Evolutionary conservation across 2,329 filamentous ascomycete genomes (phyloP).

Genomic region (Exophiala sideris): DNA sequence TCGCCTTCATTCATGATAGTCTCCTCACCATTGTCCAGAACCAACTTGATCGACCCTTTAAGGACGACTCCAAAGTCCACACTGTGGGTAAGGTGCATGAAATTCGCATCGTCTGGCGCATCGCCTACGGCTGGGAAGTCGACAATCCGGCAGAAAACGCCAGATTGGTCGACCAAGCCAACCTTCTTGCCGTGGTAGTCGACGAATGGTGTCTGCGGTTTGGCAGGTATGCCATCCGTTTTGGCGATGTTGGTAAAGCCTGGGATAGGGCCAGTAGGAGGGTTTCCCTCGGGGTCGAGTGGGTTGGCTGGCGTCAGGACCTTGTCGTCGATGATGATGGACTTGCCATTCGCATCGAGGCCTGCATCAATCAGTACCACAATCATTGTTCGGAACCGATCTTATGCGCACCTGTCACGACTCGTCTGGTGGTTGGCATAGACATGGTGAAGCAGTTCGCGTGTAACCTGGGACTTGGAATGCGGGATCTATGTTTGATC

Average conservation of each 20-base stretch:
- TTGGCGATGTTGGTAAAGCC: slow-evolving; percentile 31
- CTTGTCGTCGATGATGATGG: slow-evolving; percentile 31
- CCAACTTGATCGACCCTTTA: slow-evolving; percentile 30
- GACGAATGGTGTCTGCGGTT: slow-evolving; percentile 25
- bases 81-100: slow-evolving; percentile 28
- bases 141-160: slow-evolving; percentile 28
- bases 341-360: slow-evolving; percentile 29
- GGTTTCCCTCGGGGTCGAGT: slow-evolving; percentile 24
- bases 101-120: slow-evolving; percentile 18
- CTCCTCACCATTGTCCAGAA: slow-evolving; percentile 32
- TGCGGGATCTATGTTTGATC: too few relatives aligned
- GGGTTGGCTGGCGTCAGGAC: slow-evolving; percentile 30
- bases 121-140: slow-evolving; percentile 28
- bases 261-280: slow-evolving; percentile 24
- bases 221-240: slow-evolving; percentile 28
- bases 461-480: background rate
- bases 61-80: slow-evolving; percentile 35
- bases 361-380: slow-evolving; percentile 12
- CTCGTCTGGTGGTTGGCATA: slow-evolving; percentile 15
- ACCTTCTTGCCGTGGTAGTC: slow-evolving; percentile 31
- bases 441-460: slow-evolving; percentile 10
- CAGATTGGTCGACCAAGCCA: slow-evolving; percentile 23
- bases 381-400: background rate
- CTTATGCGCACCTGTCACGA: slow-evolving; percentile 17
- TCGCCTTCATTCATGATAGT: slow-evolving; percentile 30